These are phyloP conservation scores for Aspergillus saccharolyticus DNA, from an alignment of 495 filamentous ascomycete species.

Conservation along the genomic window DNA sequence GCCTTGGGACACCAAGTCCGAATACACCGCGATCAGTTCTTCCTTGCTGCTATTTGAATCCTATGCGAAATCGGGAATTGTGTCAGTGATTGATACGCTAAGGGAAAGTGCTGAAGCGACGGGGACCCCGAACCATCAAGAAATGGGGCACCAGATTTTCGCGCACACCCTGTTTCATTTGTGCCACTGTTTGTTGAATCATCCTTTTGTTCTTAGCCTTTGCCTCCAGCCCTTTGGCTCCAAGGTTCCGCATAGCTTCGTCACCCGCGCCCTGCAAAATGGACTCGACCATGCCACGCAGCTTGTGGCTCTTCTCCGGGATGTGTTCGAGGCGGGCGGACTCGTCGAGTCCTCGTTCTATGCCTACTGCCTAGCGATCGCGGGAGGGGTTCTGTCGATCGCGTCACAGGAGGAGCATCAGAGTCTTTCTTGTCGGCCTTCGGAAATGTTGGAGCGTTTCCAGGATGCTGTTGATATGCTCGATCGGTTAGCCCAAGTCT, in stretches of 20 bases:
- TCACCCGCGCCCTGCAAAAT: slow-evolving; percentile 15
- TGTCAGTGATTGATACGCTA: slow-evolving; percentile 10
- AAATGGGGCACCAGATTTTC: slow-evolving; percentile 23
- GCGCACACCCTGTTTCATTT: slow-evolving; percentile 27
- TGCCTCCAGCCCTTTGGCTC: slow-evolving; percentile 14
- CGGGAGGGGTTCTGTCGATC: not conserved
- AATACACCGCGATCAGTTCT: slow-evolving; percentile 25
- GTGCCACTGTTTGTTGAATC: slow-evolving; percentile 29
- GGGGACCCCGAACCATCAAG: slow-evolving; percentile 12
- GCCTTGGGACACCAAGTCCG: slow-evolving; percentile 30
- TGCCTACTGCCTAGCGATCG: slow-evolving; percentile 2
- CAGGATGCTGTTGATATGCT: slow-evolving; percentile 16
- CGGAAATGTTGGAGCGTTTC: slow-evolving; percentile 14
- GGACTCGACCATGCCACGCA: slow-evolving; percentile 20
- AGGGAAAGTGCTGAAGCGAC: not conserved
- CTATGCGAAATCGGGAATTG: slow-evolving; percentile 16
- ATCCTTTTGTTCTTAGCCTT: slow-evolving; percentile 19
- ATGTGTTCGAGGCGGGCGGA: not conserved
- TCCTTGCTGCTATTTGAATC: slow-evolving; percentile 27
- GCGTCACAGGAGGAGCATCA: not conserved
- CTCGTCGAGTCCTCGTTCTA: slow-evolving; percentile 2
- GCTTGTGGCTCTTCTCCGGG: not conserved
- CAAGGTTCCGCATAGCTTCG: slow-evolving; percentile 23
- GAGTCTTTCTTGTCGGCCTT: slow-evolving; percentile 1
- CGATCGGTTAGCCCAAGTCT: slow-evolving; percentile 15